Percentiles rank a stretch among this genome's conserved stretches.
Conservation (phyloP, 129 eudicot species). For the Tagetes erecta region DNA sequence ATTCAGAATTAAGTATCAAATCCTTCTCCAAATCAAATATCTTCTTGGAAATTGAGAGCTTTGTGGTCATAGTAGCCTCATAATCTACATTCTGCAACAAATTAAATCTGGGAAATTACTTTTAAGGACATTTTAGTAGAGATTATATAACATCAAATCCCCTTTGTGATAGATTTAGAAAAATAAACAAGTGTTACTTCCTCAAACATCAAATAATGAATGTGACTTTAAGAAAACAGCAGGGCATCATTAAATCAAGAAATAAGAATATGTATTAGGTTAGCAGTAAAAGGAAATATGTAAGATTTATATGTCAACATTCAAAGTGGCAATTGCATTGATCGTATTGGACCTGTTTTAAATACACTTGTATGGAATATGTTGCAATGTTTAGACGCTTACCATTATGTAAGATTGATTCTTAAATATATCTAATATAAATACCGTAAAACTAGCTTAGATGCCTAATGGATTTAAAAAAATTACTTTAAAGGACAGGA, state of each 20-base stretch:
- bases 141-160: constrained; percentile 3
- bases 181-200: background rate
- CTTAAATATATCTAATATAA: background rate
- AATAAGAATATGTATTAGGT: background rate
- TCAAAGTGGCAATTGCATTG: constrained; percentile 4
- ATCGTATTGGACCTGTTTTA: background rate
- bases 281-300: constrained; percentile 12
- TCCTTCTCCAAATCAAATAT: constrained; percentile 75
- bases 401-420: background rate
- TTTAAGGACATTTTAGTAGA: constrained; percentile 7
- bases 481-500: background rate
- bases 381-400: constrained; percentile 5
- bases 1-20: constrained; percentile 48
- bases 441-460: background rate
- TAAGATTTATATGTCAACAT: constrained; percentile 5
- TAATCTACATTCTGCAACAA: constrained; percentile 81
- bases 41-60: constrained; percentile 90
- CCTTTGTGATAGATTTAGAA: background rate
- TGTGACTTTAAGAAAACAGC: background rate
- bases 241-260: background rate
- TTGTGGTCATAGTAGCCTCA: constrained; percentile 82
- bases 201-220: constrained; percentile 1
- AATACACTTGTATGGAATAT: constrained; percentile 1
- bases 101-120: background rate
- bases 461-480: background rate